phyloP scores from a whole-genome alignment of 352 stramenopile species.

The Pythium phragmiticola region DNA sequence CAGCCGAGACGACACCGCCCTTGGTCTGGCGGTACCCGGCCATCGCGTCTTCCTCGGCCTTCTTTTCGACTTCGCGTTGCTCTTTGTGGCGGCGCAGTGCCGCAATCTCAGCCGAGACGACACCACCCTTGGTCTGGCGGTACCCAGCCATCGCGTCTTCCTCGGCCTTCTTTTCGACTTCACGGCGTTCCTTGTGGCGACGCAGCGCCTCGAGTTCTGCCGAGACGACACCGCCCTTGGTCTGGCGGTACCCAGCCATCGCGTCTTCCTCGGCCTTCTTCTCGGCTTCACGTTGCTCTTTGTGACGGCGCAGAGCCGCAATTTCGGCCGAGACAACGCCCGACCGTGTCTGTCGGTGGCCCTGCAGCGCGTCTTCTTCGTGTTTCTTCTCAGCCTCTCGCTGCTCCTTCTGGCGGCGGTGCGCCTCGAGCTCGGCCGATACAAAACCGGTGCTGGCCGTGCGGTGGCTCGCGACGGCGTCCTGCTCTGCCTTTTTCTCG shows the following conservation, averaged over 20 bases:
- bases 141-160: slow-evolving; percentile 37
- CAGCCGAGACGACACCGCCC: slow-evolving; percentile 20
- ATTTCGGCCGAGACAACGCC: slow-evolving; percentile 17
- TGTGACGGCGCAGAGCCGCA: slow-evolving; percentile 32
- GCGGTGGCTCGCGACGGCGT: slow-evolving; percentile 28
- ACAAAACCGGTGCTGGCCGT: neutral
- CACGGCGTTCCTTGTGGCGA: slow-evolving; percentile 35
- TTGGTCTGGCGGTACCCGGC: slow-evolving; percentile 18
- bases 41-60: slow-evolving; percentile 44
- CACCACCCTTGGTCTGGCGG: slow-evolving; percentile 9
- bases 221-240: slow-evolving; percentile 13
- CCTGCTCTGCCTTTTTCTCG: slow-evolving; percentile 42
- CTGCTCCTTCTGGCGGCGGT: slow-evolving; percentile 35
- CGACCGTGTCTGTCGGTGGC: slow-evolving; percentile 8
- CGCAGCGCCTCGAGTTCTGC: slow-evolving; percentile 33
- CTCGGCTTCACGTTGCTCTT: slow-evolving; percentile 39
- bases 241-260: slow-evolving; percentile 23
- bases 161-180: slow-evolving; percentile 41
- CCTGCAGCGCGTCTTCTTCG: slow-evolving; percentile 34
- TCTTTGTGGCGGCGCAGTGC: slow-evolving; percentile 38
- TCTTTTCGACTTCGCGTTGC: slow-evolving; percentile 36
- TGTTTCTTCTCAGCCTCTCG: slow-evolving; percentile 38
- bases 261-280: slow-evolving; percentile 45
- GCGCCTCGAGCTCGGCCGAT: slow-evolving; percentile 30
- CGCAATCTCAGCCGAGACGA: slow-evolving; percentile 17